Evolutionary conservation across 768 basidiomycete genomes (phyloP).

Genomic region (Hypsizygus marmoreus): DNA sequence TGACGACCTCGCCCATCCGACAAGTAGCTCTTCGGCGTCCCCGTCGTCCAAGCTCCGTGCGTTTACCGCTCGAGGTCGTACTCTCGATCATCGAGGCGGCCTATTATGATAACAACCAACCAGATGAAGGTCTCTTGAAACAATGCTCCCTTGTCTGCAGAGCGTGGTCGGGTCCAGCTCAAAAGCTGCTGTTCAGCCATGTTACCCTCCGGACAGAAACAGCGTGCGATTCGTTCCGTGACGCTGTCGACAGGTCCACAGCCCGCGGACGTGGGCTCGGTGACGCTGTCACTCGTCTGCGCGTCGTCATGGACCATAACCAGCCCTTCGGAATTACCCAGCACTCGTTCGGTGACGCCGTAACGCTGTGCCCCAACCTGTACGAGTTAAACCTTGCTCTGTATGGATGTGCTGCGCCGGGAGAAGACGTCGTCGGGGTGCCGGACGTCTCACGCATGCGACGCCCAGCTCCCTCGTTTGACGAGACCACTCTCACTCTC

Average conservation of each 20-base stretch:
- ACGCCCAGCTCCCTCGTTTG: slow-evolving; percentile 55
- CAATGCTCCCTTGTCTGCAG: slow-evolving; percentile 65
- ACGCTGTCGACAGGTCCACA: slow-evolving; percentile 49
- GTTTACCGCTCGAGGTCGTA: slow-evolving; percentile 64
- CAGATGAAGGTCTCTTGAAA: slow-evolving; percentile 44
- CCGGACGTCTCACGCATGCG: slow-evolving; percentile 49
- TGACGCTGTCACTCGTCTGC: slow-evolving; percentile 54
- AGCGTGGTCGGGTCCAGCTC: slow-evolving; percentile 64
- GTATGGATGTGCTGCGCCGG: slow-evolving; percentile 58
- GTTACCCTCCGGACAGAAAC: slow-evolving; percentile 55
- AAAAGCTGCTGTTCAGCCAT: slow-evolving; percentile 63
- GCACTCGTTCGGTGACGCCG: slow-evolving; percentile 57
- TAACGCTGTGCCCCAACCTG: slow-evolving; percentile 61
- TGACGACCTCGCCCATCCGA: slow-evolving; percentile 29
- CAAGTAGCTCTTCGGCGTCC: slow-evolving; percentile 20
- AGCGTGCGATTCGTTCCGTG: slow-evolving; percentile 55
- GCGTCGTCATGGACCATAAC: slow-evolving; percentile 64
- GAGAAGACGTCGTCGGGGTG: slow-evolving; percentile 49
- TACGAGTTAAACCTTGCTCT: slow-evolving; percentile 55
- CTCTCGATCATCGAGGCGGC: slow-evolving; percentile 64
- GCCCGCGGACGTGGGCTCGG: slow-evolving; percentile 51
- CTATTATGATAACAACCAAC: slow-evolving; percentile 36
- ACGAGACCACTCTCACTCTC: slow-evolving; percentile 49
- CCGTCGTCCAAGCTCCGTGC: slow-evolving; percentile 20
- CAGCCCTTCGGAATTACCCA: slow-evolving; percentile 61